Conservation (phyloP, 2,329 filamentous ascomycete genomes). For the Scytalidium lignicola region DNA sequence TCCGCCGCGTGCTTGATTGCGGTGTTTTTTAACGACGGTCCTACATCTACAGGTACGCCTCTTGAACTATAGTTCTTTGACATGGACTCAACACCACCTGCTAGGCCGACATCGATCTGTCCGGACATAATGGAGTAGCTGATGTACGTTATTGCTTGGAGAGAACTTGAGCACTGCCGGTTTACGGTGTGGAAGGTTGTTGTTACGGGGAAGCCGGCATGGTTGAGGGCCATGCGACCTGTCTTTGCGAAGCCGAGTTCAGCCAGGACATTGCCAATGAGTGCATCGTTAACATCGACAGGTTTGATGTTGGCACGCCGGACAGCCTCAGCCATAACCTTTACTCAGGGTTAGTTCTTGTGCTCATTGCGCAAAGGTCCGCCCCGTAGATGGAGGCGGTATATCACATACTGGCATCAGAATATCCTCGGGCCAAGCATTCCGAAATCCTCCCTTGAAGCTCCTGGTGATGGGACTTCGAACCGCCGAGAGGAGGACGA, state of each 20-base stretch:
- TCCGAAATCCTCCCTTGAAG: constrained; percentile 61
- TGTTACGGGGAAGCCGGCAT: constrained; percentile 55
- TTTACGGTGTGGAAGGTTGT: constrained; percentile 63
- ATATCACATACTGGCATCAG: constrained; percentile 42
- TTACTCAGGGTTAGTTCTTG: not conserved
- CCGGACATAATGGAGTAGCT: constrained; percentile 57
- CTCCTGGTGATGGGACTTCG: constrained; percentile 61
- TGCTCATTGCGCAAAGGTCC: not conserved
- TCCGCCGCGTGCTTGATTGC: constrained; percentile 53
- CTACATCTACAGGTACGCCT: constrained; percentile 60
- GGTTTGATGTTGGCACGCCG: constrained; percentile 57
- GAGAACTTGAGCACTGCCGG: constrained; percentile 58
- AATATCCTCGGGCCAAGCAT: constrained; percentile 64
- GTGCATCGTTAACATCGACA: constrained; percentile 54
- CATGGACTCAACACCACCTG: constrained; percentile 67
- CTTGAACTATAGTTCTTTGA: constrained; percentile 59
- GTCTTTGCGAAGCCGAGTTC: constrained; percentile 64
- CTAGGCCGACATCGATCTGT: constrained; percentile 55
- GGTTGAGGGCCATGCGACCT: constrained; percentile 60
- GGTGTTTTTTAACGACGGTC: constrained; percentile 49
- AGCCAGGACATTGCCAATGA: constrained; percentile 60
- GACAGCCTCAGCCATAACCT: constrained; percentile 44
- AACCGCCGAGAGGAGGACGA: constrained; percentile 62
- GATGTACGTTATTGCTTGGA: constrained; percentile 58
- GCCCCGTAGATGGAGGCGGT: constrained; percentile 1